Conservation (phyloP, 1,139 yeast species). For the Debaryomyces psychrophilus region DNA sequence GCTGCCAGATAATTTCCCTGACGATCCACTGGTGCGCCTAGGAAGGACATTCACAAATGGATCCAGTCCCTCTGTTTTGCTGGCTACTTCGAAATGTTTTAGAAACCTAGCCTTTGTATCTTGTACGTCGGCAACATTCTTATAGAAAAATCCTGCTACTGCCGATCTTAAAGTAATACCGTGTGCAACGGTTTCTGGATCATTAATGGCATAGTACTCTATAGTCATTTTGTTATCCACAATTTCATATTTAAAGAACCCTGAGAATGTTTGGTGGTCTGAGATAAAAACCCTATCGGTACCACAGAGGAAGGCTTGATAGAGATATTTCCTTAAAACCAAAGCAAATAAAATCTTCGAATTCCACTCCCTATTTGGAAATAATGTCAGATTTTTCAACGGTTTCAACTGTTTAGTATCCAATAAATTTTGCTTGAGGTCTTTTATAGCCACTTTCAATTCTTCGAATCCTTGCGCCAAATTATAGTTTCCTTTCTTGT, state of each 20-base stretch:
- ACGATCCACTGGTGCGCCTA: neutral
- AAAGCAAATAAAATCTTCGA: no score
- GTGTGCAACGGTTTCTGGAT: conserved; percentile 9
- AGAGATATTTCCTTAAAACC: no score
- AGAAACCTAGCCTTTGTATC: conserved; percentile 3
- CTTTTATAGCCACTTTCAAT: no score
- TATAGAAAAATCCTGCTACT: conserved; percentile 10
- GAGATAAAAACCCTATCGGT: no score
- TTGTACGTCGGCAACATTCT: conserved; percentile 4
- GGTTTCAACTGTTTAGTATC: no score
- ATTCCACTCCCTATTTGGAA: no score
- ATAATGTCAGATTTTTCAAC: no score
- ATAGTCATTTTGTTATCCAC: conserved; percentile 1
- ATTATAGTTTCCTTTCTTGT: neutral
- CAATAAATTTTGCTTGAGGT: no score
- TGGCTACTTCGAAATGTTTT: conserved; percentile 3
- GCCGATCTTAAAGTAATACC: conserved; percentile 11
- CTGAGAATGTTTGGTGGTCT: no score
- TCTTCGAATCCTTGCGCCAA: neutral
- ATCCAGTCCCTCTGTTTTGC: conserved; percentile 3
- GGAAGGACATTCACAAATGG: conserved; percentile 5
- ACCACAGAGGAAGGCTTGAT: no score
- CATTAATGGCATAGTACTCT: no score
- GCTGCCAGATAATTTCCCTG: neutral
- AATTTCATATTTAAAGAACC: no score